phyloP scores from a whole-genome alignment of 306 rosid species.

The Vigna reflexopilosa region DNA sequence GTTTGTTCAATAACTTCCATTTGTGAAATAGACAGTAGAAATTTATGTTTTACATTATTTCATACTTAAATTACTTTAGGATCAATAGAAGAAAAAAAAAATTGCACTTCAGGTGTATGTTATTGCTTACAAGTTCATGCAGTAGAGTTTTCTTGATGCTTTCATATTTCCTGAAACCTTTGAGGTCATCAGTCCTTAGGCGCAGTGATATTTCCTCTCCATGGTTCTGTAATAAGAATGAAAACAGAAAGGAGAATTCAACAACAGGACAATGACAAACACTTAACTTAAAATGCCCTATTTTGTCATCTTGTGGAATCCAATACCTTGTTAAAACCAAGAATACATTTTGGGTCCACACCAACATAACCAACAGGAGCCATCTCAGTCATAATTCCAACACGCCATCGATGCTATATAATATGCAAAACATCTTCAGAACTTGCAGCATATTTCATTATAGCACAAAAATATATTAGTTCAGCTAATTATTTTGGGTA shows the following conservation, averaged over 20 bases:
- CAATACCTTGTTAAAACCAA: slow-evolving; percentile 90
- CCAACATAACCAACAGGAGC: slow-evolving; percentile 97
- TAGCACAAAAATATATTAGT: slow-evolving; percentile 28
- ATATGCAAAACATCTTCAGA: slow-evolving; percentile 49
- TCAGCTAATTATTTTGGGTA: neutral
- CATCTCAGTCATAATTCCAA: slow-evolving; percentile 98
- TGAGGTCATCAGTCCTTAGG: slow-evolving; percentile 94
- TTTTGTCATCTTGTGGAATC: slow-evolving; percentile 14
- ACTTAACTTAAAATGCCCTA: neutral
- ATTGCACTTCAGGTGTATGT: neutral
- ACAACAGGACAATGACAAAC: slow-evolving; percentile 19
- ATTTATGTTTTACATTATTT: neutral
- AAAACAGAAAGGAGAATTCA: slow-evolving; percentile 24
- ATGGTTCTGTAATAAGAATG: slow-evolving; percentile 59
- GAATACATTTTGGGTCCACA: slow-evolving; percentile 87
- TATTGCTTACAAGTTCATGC: slow-evolving; percentile 90
- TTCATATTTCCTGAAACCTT: slow-evolving; percentile 90
- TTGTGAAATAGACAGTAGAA: slow-evolving; percentile 20
- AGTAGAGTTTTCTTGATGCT: slow-evolving; percentile 89
- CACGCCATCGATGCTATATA: slow-evolving; percentile 84
- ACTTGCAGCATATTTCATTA: slow-evolving; percentile 34
- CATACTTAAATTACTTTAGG: neutral
- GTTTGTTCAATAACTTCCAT: slow-evolving; percentile 39
- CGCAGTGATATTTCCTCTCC: slow-evolving; percentile 98
- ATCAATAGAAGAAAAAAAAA: neutral